Conservation (phyloP, 2,329 filamentous ascomycete species). For the Bipolaris cookei region DNA sequence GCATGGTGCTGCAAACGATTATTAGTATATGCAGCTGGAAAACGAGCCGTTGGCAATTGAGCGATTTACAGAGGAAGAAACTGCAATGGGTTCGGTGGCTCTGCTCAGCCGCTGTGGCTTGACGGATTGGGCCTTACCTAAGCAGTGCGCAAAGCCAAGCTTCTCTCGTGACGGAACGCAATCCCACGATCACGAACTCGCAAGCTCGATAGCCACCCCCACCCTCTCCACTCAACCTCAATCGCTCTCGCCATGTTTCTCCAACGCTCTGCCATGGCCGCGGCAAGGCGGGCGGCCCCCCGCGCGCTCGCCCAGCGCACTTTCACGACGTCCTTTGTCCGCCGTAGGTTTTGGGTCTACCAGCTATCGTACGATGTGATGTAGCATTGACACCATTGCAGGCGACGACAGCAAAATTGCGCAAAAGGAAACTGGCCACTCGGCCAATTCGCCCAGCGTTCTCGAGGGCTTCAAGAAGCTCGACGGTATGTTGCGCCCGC, state of each 20-base stretch:
- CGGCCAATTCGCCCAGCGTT: conserved; percentile 36
- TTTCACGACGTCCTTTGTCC: conserved; percentile 55
- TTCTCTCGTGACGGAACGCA: conserved; percentile 32
- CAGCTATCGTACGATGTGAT: conserved; percentile 44
- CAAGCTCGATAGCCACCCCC: conserved; percentile 38
- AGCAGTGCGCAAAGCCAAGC: conserved; percentile 29
- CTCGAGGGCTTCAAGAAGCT: conserved; percentile 53
- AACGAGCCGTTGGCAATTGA: conserved; percentile 12
- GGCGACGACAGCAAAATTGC: conserved; percentile 46
- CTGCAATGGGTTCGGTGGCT: neutral
- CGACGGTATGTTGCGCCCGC: conserved; percentile 47
- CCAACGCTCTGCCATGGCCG: conserved; percentile 58
- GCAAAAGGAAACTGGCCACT: conserved; percentile 45
- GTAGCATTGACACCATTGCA: conserved; percentile 39
- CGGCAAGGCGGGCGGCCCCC: conserved; percentile 54
- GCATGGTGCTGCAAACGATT: conserved; percentile 11
- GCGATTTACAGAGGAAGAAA: neutral
- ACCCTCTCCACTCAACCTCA: conserved; percentile 47
- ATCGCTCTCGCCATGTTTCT: conserved; percentile 55
- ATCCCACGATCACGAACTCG: conserved; percentile 30
- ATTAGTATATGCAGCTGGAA: neutral
- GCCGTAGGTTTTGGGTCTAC: conserved; percentile 50
- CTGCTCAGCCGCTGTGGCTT: conserved; percentile 16
- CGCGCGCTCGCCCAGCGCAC: conserved; percentile 52
- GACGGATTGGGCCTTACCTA: conserved; percentile 13